Percentiles rank a stretch among this genome's conserved stretches.
Evolutionary conservation across 768 basidiomycete genomes (phyloP).

Genomic region (Xanthoconium stramineum): DNA sequence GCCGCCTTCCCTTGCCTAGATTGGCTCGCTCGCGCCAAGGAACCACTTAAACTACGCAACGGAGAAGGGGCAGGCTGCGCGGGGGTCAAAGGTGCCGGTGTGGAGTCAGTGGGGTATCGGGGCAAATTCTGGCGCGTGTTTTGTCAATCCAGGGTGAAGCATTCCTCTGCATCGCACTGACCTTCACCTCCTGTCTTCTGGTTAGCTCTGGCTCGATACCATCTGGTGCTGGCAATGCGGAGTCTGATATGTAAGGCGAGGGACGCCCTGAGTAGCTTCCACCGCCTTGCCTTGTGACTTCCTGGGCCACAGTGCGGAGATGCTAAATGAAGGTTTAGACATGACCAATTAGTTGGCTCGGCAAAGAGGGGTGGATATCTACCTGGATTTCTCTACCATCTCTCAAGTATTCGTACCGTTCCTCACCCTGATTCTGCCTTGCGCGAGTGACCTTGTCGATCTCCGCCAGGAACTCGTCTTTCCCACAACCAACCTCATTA

Average conservation of each 20-base stretch:
- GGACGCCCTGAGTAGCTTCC: not conserved
- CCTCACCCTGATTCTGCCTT: not conserved
- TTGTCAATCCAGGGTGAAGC: not conserved
- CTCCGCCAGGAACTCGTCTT: not conserved
- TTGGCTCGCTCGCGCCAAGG: not conserved
- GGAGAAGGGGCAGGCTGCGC: not conserved
- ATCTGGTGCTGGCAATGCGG: not conserved
- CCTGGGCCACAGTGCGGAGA: not conserved
- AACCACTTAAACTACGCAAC: not conserved
- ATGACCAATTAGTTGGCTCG: not conserved
- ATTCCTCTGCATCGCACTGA: not conserved
- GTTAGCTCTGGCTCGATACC: not conserved
- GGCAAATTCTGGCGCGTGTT: not conserved
- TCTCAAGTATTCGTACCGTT: not conserved
- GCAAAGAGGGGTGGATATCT: not conserved
- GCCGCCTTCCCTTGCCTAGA: not conserved
- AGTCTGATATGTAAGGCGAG: not conserved
- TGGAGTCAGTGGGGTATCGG: too few species aligned
- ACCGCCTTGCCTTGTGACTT: not conserved
- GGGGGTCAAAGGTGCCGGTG: not conserved
- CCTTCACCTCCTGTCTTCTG: not conserved
- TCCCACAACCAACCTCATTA: not conserved
- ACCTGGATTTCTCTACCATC: not conserved
- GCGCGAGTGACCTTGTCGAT: not conserved
- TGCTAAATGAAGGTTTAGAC: not conserved